Percentiles rank a stretch among this genome's conserved stretches.
phyloP scores from a whole-genome alignment of 257 asterid species.

The Schizonepeta tenuifolia region DNA sequence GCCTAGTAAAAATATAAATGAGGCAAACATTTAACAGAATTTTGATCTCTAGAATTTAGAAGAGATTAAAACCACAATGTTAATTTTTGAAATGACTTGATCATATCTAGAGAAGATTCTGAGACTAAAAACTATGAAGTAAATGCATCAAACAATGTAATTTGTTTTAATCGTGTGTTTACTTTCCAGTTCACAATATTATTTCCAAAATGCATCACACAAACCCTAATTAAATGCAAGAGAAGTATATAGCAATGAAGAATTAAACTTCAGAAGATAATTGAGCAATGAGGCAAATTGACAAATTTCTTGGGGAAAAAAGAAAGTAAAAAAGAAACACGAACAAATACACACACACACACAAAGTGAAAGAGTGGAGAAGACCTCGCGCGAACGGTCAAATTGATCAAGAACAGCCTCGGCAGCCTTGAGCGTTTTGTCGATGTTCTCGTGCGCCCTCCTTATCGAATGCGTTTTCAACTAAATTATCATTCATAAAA shows the following conservation, averaged over 20 bases:
- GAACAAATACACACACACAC: not conserved
- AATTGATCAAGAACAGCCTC: conserved; percentile 71
- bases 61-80: not conserved
- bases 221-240: not conserved
- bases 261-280: not conserved
- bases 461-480: conserved; percentile 86
- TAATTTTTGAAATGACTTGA: not conserved
- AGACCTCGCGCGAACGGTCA: conserved; percentile 84
- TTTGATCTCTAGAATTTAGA: not conserved
- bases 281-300: not conserved
- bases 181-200: not conserved
- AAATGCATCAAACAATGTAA: not conserved
- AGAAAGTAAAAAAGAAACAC: not conserved
- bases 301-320: not conserved
- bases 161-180: not conserved
- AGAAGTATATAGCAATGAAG: not conserved
- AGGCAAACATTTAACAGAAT: no score
- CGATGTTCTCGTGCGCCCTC: conserved; percentile 92
- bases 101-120: not conserved
- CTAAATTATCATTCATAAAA: conserved; percentile 39
- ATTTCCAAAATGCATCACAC: conserved; percentile 7
- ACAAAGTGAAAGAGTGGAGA: not conserved
- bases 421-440: conserved; percentile 78
- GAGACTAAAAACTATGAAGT: not conserved
- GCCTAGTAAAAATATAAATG: no score